Conservation (phyloP, 768 basidiomycete genomes). For the Fomitopsis serialis region DNA sequence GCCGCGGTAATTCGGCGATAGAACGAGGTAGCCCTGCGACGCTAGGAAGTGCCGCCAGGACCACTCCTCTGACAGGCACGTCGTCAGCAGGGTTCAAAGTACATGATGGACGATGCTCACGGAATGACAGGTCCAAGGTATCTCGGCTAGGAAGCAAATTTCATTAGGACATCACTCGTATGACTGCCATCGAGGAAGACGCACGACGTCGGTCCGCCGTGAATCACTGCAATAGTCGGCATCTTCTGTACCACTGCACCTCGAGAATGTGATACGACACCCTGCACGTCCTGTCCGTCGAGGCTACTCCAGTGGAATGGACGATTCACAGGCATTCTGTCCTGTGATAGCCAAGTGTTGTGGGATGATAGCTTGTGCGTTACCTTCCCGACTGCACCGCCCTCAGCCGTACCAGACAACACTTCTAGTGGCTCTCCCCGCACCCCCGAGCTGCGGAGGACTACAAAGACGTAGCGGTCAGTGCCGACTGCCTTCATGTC, state of each 20-base stretch:
- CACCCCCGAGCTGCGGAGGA: conserved; percentile 1
- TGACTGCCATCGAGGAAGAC: not conserved
- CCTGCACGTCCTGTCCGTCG: conserved; percentile 1
- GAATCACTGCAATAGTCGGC: conserved; percentile 1
- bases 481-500: not conserved
- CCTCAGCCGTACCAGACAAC: not conserved
- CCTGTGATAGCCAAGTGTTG: not conserved
- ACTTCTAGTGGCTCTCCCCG: not conserved
- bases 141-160: not conserved
- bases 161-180: not conserved
- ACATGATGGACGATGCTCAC: not conserved
- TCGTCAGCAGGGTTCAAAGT: not conserved
- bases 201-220: not conserved
- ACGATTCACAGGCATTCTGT: not conserved
- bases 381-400: not conserved
- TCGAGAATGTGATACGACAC: not conserved
- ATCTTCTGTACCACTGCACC: not conserved
- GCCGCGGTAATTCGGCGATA: conserved; percentile 3
- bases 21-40: not conserved
- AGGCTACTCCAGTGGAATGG: not conserved
- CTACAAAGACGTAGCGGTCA: not conserved
- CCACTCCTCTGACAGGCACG: not conserved
- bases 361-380: not conserved
- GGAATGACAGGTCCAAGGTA: not conserved
- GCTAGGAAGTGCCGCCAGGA: conserved; percentile 2